Evolutionary conservation across 2,329 filamentous ascomycete genomes (phyloP).

Genomic region (Hortaea sp.): DNA sequence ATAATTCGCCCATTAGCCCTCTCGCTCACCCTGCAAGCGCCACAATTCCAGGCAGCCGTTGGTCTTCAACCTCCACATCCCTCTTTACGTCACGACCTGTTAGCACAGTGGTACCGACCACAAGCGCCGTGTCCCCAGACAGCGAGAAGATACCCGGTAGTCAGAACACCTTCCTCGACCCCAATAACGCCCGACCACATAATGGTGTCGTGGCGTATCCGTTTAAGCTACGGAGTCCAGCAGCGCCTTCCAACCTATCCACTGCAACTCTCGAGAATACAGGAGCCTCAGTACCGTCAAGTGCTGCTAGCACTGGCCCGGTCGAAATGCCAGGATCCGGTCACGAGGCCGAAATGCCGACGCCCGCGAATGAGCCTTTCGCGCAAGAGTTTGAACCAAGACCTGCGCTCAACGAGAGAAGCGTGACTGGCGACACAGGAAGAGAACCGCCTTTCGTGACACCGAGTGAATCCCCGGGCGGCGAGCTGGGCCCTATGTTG

Average conservation of each 20-base stretch:
- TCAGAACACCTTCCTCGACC: conserved; percentile 37
- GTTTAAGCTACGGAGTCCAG: conserved; percentile 51
- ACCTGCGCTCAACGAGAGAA: not conserved
- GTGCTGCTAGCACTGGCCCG: not conserved
- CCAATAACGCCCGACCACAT: conserved; percentile 53
- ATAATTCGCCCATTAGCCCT: conserved; percentile 1
- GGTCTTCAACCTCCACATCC: conserved; percentile 2
- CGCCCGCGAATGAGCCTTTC: not conserved
- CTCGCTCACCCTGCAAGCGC: not conserved
- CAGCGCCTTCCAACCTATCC: conserved; percentile 11
- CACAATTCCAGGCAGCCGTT: not conserved
- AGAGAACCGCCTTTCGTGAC: too few species aligned
- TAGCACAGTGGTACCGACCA: conserved; percentile 12
- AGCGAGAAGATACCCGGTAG: conserved; percentile 21
- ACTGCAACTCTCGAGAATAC: conserved; percentile 18
- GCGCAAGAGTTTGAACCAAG: not conserved
- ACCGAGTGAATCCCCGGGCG: too few species aligned
- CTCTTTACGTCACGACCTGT: conserved; percentile 19
- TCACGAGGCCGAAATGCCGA: conserved; percentile 1
- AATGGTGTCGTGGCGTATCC: conserved; percentile 62
- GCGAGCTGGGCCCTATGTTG: too few species aligned
- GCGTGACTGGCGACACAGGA: too few species aligned
- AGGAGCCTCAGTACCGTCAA: not conserved
- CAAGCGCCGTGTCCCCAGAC: conserved; percentile 5
- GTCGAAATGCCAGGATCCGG: conserved; percentile 7